Evolutionary conservation across 1,284 basidiomycete genomes (phyloP).

Genomic region (Quambalaria eucalypti): DNA sequence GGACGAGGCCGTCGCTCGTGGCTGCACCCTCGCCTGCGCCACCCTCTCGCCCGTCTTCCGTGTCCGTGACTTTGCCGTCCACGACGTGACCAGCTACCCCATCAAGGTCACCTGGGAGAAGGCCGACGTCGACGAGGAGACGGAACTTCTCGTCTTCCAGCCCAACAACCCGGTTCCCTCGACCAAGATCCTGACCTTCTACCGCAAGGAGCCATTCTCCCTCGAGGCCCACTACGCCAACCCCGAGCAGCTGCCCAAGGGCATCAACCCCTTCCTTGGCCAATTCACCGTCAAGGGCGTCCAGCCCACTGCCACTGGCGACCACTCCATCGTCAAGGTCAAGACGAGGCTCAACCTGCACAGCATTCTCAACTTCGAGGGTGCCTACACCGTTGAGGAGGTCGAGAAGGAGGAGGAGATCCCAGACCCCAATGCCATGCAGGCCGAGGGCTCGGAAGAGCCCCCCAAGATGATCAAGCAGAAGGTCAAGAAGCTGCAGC

Average conservation of each 20-base stretch:
- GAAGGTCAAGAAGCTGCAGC: slow-evolving; percentile 46
- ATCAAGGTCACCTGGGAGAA: slow-evolving; percentile 47
- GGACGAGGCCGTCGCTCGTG: slow-evolving; percentile 44
- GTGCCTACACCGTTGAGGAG: slow-evolving; percentile 45
- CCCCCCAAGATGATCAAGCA: slow-evolving; percentile 43
- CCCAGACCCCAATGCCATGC: slow-evolving; percentile 33
- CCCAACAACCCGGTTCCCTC: slow-evolving; percentile 47
- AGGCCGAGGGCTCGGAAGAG: slow-evolving; percentile 27
- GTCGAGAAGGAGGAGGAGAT: slow-evolving; percentile 46
- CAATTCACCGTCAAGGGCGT: slow-evolving; percentile 42
- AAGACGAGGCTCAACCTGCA: slow-evolving; percentile 46
- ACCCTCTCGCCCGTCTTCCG: slow-evolving; percentile 46
- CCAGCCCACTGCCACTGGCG: slow-evolving; percentile 40
- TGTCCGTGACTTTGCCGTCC: slow-evolving; percentile 43
- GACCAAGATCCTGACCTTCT: slow-evolving; percentile 47
- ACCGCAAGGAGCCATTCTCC: slow-evolving; percentile 46
- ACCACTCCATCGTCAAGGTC: slow-evolving; percentile 47
- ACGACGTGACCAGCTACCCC: slow-evolving; percentile 44
- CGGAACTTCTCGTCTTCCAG: slow-evolving; percentile 44
- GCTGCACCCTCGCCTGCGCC: slow-evolving; percentile 45
- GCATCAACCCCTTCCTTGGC: slow-evolving; percentile 43
- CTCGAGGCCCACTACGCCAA: slow-evolving; percentile 41
- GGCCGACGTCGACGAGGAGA: slow-evolving; percentile 45
- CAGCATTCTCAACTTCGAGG: slow-evolving; percentile 44
- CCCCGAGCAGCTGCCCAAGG: slow-evolving; percentile 30